These are phyloP conservation scores for Pseudogymnoascus verrucosus DNA, from an alignment of 2,329 filamentous ascomycete genomes.

Conservation along the genomic window DNA sequence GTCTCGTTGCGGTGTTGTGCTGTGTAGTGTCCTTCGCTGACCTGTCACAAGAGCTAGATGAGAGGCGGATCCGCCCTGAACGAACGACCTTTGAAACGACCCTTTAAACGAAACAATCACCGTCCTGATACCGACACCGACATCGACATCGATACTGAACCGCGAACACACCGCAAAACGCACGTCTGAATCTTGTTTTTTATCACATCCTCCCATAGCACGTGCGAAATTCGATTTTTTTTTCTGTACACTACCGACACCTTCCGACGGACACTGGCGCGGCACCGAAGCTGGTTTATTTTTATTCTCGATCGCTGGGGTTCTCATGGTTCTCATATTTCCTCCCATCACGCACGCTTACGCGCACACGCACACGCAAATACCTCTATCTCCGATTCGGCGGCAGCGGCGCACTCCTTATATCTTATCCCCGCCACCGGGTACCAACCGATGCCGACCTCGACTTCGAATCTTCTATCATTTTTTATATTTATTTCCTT, in stretches of 20 bases:
- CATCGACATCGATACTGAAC: background rate
- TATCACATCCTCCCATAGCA: background rate
- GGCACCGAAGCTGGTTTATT: background rate
- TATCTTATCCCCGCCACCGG: background rate
- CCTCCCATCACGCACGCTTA: background rate
- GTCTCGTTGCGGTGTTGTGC: background rate
- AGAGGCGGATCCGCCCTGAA: background rate
- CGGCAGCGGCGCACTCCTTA: background rate
- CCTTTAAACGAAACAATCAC: background rate
- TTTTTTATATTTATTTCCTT: background rate
- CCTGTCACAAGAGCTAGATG: background rate
- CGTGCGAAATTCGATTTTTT: background rate
- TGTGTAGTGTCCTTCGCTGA: background rate
- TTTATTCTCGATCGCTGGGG: background rate
- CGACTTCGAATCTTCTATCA: background rate
- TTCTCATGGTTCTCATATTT: background rate
- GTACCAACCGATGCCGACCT: background rate
- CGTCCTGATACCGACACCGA: background rate
- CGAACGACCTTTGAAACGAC: background rate
- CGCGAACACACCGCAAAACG: background rate
- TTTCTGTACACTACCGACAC: background rate
- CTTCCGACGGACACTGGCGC: background rate
- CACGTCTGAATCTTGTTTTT: background rate
- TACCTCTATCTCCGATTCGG: background rate
- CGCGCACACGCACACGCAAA: background rate